Evolutionary conservation across 1,139 yeast species (phyloP).

Genomic region (Nakaseomyces sp.): DNA sequence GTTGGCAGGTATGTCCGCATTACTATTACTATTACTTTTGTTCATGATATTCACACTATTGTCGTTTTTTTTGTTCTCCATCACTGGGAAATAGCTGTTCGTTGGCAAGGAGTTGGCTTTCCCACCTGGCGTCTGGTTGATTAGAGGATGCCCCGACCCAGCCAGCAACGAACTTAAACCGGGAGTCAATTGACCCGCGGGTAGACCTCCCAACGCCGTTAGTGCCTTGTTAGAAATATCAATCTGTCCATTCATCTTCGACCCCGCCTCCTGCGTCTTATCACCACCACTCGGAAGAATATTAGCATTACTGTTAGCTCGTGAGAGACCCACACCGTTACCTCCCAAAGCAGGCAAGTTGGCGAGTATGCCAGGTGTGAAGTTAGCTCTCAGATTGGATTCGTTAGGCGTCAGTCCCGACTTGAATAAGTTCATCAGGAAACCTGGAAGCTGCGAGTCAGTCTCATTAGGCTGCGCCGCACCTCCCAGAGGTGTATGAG

Average conservation of each 20-base stretch:
- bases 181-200: constrained; percentile 27
- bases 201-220: not conserved
- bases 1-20: not conserved
- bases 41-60: not conserved
- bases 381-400: constrained; percentile 54
- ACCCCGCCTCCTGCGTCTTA: not conserved
- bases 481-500: constrained; percentile 23
- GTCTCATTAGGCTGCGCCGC: constrained; percentile 5
- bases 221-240: constrained; percentile 5
- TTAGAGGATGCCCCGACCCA: not conserved
- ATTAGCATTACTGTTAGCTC: constrained; percentile 5
- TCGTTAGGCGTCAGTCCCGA: constrained; percentile 67
- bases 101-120: not conserved
- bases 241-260: constrained; percentile 14
- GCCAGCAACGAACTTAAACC: constrained; percentile 35
- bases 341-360: constrained; percentile 8
- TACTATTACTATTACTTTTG: too few relatives aligned
- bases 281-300: constrained; percentile 8
- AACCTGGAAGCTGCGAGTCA: constrained; percentile 14
- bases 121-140: constrained; percentile 29
- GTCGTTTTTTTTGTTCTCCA: not conserved
- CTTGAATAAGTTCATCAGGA: constrained; percentile 34
- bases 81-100: constrained; percentile 2
- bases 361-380: constrained; percentile 41
- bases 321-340: constrained; percentile 8